Evolutionary conservation across 345 rosid species (phyloP), one percentile per base, ranked within the genome.

Genomic region (Bruguiera sexangula): DNA sequence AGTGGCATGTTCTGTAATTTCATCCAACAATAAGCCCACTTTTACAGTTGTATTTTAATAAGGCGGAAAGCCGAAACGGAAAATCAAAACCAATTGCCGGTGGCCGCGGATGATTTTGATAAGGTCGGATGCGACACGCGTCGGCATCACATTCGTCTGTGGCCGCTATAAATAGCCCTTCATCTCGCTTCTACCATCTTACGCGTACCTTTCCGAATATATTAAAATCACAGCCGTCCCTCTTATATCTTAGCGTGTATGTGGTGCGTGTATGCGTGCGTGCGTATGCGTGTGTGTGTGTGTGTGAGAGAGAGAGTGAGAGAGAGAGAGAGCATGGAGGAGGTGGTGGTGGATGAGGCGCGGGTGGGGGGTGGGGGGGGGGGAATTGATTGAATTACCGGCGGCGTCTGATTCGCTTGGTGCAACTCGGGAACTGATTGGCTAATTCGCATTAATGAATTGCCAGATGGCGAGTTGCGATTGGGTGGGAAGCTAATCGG

Each of bases 391-490:
- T 80, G 69, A 62, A 69, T 88, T 70, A 79, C 85, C 86, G 88
- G 86, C 89, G 90, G 90, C 68, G 83, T 90, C 96, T 75, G 83
- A 93, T 84, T 93, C 96, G 96, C 98, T 90, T 93, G 98, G 93
- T 93, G 96, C 96, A 93, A 93, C 90, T 90, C 96, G 96, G 98
- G 98, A 90, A 84, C 90, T 79, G 81, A 71, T 67, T 62, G 68
- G 66, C 59, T 46, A 37, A 21, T 36, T 27, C 20, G 69, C 53
- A 30, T 53, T 21, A 27, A 2, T 2, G 24, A 13, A 30, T 48
- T 43, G 64, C 74, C 82, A 76, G 46, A 10, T 83, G 80, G 66
- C 8, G 61, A 36, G 60, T 37, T 39, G 61, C 34, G 64, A 48
- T 64, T 69, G 32, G 66, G n/a, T 15, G 32, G 27, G n/a, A 8